Percentiles rank a stretch among this genome's conserved stretches.
These are phyloP conservation scores for Aureobasidium lini DNA, from an alignment of 2,329 filamentous ascomycete genomes.

Conservation along the genomic window DNA sequence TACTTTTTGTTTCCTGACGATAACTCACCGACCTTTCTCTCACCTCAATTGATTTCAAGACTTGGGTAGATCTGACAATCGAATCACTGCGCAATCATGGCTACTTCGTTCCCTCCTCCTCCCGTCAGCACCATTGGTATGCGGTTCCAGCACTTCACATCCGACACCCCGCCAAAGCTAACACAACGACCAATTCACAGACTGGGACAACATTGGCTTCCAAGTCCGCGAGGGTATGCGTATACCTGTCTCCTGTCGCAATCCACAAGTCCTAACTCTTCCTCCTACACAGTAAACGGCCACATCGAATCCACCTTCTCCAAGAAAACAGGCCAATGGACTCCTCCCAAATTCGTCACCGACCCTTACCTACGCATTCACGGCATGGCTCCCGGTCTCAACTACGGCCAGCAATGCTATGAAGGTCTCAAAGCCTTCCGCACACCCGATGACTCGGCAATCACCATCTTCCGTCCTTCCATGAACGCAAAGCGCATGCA, in stretches of 20 bases:
- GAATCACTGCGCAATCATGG: slow-evolving; percentile 18
- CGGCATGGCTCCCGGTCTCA: slow-evolving; percentile 89
- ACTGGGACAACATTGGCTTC: slow-evolving; percentile 93
- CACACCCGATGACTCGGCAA: slow-evolving; percentile 56
- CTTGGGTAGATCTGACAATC: not conserved
- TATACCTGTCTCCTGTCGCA: not conserved
- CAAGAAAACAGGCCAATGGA: slow-evolving; percentile 67
- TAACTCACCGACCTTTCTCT: not conserved
- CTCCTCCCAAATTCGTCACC: slow-evolving; percentile 66
- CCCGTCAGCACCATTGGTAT: slow-evolving; percentile 67
- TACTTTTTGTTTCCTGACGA: not conserved
- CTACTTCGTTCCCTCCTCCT: slow-evolving; percentile 60
- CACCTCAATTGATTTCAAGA: not conserved
- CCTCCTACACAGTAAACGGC: slow-evolving; percentile 64
- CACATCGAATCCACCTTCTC: slow-evolving; percentile 87
- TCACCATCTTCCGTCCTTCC: slow-evolving; percentile 81
- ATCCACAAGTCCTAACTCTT: slow-evolving; percentile 2
- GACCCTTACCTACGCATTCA: slow-evolving; percentile 84
- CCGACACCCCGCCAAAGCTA: not conserved
- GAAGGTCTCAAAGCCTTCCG: slow-evolving; percentile 98
- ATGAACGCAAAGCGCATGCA: slow-evolving; percentile 80
- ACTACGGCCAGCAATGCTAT: slow-evolving; percentile 97
- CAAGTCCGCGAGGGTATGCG: slow-evolving; percentile 73
- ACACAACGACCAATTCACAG: slow-evolving; percentile 33
- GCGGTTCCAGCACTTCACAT: slow-evolving; percentile 14